Evolutionary conservation across 805 yeast species (phyloP).

Genomic region (Scheffersomyces lignosus): DNA sequence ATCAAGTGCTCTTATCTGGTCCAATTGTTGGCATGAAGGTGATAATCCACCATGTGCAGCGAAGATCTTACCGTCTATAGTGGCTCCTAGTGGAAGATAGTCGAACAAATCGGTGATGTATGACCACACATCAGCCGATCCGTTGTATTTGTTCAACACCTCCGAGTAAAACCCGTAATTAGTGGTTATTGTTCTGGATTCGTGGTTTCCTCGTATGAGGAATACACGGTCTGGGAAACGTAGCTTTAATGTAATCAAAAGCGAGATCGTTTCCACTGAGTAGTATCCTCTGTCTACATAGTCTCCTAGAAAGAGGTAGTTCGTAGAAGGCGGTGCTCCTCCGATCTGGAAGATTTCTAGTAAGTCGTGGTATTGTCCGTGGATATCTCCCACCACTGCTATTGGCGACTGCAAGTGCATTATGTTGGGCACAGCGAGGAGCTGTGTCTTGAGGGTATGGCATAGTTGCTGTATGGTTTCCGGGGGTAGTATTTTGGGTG

Average conservation of each 20-base stretch:
- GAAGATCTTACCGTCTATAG: slow-evolving; percentile 85
- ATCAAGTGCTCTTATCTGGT: slow-evolving; percentile 87
- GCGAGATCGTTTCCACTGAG: slow-evolving; percentile 86
- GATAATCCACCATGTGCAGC: slow-evolving; percentile 97
- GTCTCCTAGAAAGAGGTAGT: slow-evolving; percentile 90
- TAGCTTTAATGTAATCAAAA: slow-evolving; percentile 78
- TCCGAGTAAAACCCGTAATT: slow-evolving; percentile 97
- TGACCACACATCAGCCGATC: slow-evolving; percentile 72
- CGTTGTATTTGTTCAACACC: slow-evolving; percentile 85
- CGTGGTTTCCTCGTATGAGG: slow-evolving; percentile 92
- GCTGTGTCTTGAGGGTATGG: slow-evolving; percentile 76
- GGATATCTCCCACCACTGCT: slow-evolving; percentile 96
- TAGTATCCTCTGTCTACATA: slow-evolving; percentile 96
- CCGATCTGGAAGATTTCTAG: slow-evolving; percentile 92
- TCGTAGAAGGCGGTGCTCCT: slow-evolving; percentile 90
- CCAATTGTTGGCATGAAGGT: slow-evolving; percentile 91
- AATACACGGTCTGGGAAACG: slow-evolving; percentile 84
- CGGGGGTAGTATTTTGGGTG: slow-evolving; percentile 44
- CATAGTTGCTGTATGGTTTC: slow-evolving; percentile 39
- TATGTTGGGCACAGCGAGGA: slow-evolving; percentile 81
- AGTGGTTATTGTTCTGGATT: slow-evolving; percentile 93
- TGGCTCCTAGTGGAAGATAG: slow-evolving; percentile 82
- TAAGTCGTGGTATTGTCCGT: slow-evolving; percentile 94
- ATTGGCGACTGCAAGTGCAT: slow-evolving; percentile 83
- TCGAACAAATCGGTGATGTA: slow-evolving; percentile 92